Evolutionary conservation across 192 early-diverging fungal species (phyloP), one percentile per base, ranked within the genome.

Genomic region (Chytriomyces sp.): DNA sequence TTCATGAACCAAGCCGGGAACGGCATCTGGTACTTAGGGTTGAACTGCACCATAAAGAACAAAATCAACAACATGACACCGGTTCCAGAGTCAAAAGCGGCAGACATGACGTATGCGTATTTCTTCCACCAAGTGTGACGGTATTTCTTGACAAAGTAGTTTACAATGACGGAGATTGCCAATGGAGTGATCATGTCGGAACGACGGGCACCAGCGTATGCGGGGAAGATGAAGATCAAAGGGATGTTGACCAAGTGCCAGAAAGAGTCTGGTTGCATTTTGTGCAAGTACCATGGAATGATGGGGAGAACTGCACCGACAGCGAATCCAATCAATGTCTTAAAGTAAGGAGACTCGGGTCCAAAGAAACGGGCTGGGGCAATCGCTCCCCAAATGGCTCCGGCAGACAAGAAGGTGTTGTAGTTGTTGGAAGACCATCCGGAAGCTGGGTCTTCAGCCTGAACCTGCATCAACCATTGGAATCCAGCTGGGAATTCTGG

Each of bases 361-460:
- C 83, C 83, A 76, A 92, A 91, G 80, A 91, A 84, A 45, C 84
- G 79, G 10, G 57, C 69, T 20, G 92, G 90, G 49, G 87, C 89
- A 61, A 93, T 90, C 8, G 86, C 85, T 24, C 93, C 71, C 92
- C 92, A 94, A 61, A 94, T 89, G 61, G 89, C 80, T 13, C 86
- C 91, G 45, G 89, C 88, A 47, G 84, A 88, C 20, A 86, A 86
- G 76, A 93, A 94, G 43, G 86, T 86, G 5, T 67, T 43, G 77
- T 84, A 84, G 57, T 66, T 3, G 43, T 61, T 63, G 47, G 44
- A 65, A 13, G 10, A 16, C 81, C 81, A 82, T 49, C 67, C 67
- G 1, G 46, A 20, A 5, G 35, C 35, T 35, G 35, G 35, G 35
- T 35, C 35, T 35, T 35, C 35, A 2, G 35, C 35, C 35, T 35